These are phyloP conservation scores for Penicillium janthinellum DNA, from an alignment of 2,329 filamentous ascomycete species.

Conservation along the genomic window DNA sequence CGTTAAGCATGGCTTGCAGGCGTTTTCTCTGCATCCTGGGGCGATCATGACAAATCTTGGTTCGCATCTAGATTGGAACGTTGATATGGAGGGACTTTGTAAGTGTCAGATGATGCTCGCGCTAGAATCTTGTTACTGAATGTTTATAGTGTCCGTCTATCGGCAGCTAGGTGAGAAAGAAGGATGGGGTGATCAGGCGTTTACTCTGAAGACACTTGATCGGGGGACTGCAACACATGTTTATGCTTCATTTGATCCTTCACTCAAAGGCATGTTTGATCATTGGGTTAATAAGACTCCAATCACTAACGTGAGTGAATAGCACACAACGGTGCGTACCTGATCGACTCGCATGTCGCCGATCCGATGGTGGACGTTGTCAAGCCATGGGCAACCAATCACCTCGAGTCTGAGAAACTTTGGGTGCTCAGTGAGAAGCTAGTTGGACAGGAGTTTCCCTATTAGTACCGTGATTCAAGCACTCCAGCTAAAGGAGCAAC, in stretches of 20 bases:
- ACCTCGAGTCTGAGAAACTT: constrained; percentile 43
- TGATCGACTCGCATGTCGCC: constrained; percentile 46
- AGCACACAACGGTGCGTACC: constrained; percentile 42
- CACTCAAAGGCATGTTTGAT: constrained; percentile 20
- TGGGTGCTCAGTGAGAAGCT: constrained; percentile 53
- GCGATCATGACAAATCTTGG: constrained; percentile 27
- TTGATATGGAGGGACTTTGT: constrained; percentile 18
- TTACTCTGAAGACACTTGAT: constrained; percentile 27
- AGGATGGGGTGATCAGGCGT: constrained; percentile 17
- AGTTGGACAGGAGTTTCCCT: constrained; percentile 42
- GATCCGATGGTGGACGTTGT: constrained; percentile 40
- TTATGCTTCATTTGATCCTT: constrained; percentile 36
- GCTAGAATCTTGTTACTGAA: background rate
- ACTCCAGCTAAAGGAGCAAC: no score
- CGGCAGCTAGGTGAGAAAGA: constrained; percentile 21
- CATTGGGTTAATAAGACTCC: background rate
- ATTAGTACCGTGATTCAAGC: constrained; percentile 7
- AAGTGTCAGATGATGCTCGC: background rate
- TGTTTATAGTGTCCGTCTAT: constrained; percentile 10
- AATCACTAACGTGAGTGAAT: constrained; percentile 8
- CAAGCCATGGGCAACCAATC: constrained; percentile 26
- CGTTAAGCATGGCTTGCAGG: constrained; percentile 22
- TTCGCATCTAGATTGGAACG: constrained; percentile 22
- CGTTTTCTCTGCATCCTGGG: constrained; percentile 34
- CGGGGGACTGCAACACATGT: constrained; percentile 37